Conservation (phyloP, 2,329 filamentous ascomycete genomes). For the Pezicula radicicola region DNA sequence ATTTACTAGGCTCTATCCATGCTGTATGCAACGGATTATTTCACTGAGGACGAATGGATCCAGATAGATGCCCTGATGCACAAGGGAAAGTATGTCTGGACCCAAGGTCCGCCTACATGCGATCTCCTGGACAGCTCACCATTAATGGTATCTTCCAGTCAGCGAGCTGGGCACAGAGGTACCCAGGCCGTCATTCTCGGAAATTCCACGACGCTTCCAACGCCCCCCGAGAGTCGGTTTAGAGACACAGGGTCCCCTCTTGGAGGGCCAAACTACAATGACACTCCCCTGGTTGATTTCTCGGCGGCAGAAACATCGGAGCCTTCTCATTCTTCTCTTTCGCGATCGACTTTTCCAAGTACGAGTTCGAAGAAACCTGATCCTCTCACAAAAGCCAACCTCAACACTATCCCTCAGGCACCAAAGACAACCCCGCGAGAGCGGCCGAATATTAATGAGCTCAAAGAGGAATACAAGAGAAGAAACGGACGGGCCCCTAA, state of each 20-base stretch:
- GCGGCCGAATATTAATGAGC: background rate
- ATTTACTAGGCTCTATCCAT: slow-evolving; percentile 15
- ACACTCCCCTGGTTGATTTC: background rate
- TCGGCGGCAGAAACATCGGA: background rate
- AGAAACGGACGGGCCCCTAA: slow-evolving; percentile 9
- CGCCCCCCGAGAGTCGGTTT: background rate
- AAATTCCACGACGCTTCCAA: background rate
- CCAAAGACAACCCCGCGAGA: background rate
- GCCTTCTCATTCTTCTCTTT: background rate
- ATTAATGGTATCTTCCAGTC: slow-evolving; percentile 13
- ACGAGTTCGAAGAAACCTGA: background rate
- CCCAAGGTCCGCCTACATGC: slow-evolving; percentile 14
- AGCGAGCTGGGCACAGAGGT: background rate
- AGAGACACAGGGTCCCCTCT: too few relatives aligned
- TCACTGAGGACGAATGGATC: slow-evolving; percentile 27
- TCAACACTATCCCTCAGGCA: background rate
- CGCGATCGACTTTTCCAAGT: background rate
- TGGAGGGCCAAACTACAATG: too few relatives aligned
- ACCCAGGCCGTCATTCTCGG: background rate
- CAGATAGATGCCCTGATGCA: slow-evolving; percentile 24
- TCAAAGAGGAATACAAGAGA: slow-evolving; percentile 10
- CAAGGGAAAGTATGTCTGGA: slow-evolving; percentile 25
- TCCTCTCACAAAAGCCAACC: background rate
- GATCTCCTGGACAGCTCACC: slow-evolving; percentile 18
- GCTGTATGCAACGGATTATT: slow-evolving; percentile 24